Evolutionary conservation across 2,329 filamentous ascomycete genomes (phyloP).

Genomic region (Alternaria rosae): DNA sequence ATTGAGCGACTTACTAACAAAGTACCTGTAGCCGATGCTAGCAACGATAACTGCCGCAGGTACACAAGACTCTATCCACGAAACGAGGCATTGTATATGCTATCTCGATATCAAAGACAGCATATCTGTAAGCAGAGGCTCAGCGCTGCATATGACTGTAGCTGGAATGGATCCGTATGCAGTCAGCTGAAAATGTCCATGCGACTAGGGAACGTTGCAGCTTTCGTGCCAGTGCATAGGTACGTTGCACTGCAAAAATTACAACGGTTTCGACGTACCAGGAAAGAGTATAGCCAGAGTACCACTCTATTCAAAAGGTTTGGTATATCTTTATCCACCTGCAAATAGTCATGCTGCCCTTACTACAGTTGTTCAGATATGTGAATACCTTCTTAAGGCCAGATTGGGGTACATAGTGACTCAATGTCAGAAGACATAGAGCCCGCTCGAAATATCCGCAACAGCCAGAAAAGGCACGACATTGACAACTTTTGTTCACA

Average conservation of each 20-base stretch:
- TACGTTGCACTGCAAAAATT: neutral
- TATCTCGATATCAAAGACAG: slow-evolving; percentile 21
- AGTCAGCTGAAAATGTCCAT: neutral
- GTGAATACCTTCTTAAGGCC: neutral
- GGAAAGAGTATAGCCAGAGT: neutral
- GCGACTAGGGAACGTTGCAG: neutral
- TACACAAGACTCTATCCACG: slow-evolving; percentile 26
- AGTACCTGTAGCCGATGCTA: slow-evolving; percentile 34
- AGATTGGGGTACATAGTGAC: neutral
- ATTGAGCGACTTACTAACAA: slow-evolving; percentile 24
- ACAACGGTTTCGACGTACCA: neutral
- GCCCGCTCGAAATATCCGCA: neutral
- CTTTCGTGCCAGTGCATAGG: neutral
- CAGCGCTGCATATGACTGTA: slow-evolving; percentile 30
- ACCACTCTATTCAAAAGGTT: too few species aligned
- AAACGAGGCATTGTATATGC: slow-evolving; percentile 25
- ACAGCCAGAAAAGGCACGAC: too few species aligned
- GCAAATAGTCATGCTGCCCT: neutral
- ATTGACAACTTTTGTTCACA: neutral
- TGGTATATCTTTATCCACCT: too few species aligned
- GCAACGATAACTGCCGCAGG: slow-evolving; percentile 29
- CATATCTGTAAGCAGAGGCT: slow-evolving; percentile 33
- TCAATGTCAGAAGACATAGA: neutral
- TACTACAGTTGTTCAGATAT: neutral
- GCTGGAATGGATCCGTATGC: slow-evolving; percentile 21